Percentiles rank a stretch among this genome's conserved stretches.
phyloP scores from a whole-genome alignment of 371 early-diverging fungal genomes.

The Zychaea mexicana region DNA sequence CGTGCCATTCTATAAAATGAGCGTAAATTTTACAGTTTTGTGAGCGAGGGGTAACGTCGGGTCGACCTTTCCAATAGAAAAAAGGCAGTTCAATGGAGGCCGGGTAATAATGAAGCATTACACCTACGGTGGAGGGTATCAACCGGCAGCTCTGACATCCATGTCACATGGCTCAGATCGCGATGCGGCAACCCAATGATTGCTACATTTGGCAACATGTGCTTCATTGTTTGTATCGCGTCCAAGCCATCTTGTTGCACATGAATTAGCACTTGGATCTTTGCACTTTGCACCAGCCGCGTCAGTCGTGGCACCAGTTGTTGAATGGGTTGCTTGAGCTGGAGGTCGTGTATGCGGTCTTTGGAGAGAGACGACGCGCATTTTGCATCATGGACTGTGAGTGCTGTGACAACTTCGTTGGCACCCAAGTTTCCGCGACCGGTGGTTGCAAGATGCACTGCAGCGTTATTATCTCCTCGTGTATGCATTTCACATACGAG shows the following conservation, averaged over 20 bases:
- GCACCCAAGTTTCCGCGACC: not conserved
- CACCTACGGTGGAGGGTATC: not conserved
- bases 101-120: not conserved
- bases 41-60: no score
- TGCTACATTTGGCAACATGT: not conserved
- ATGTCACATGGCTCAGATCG: slow-evolving; percentile 1
- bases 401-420: not conserved
- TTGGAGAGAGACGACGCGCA: slow-evolving; percentile 4
- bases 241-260: not conserved
- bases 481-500: slow-evolving; percentile 11
- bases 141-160: slow-evolving; percentile 7
- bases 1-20: slow-evolving; percentile 56
- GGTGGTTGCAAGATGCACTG: not conserved
- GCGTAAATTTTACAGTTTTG: no score
- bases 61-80: no score
- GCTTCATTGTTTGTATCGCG: not conserved
- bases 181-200: not conserved
- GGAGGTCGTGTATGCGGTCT: not conserved
- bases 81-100: not conserved
- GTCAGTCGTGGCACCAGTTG: not conserved
- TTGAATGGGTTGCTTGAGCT: not conserved
- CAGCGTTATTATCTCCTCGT: not conserved
- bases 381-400: not conserved
- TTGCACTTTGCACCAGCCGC: not conserved
- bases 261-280: not conserved